Base-by-base conservation (phyloP, 345 rosid genomes). In the Pelargonium nanum region DNA sequence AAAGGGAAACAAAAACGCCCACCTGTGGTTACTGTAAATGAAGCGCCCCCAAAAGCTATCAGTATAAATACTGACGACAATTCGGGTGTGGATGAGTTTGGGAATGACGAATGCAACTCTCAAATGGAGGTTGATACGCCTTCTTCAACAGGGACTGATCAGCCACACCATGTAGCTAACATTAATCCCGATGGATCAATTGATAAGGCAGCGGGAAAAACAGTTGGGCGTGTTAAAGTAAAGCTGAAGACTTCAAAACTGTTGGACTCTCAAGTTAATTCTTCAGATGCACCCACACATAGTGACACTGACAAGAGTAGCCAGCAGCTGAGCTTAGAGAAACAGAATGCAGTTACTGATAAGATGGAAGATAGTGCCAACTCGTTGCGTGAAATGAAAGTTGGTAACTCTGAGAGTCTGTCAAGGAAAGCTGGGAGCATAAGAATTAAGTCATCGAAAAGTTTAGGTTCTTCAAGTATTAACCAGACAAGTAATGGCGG, bases 371-470 rank as follows among this genome's bases (percentile, higher is more conserved):
- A 84, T 10, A 67, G 78, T 71, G 80, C 69, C 70, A 82, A 81
- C 60, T 83, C 83, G 20, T 65, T 81, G 24, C 80, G 80, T 22
- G 84, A 78, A 72, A 62, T 71, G 57, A 81, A 77, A 50, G 61
- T 75, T 0, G 72, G 71, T 63, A 72, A 70, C 75, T 56, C 83
- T 2, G 77, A 73, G 40, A 78, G 68, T 70, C 75, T 69, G 60
- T 72, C 76, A 4, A 89, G 77, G 85, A 93, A 83, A 80, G 78
- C 85, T 57, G 88, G 84, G 60, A 77, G 94, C 64, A 87, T 89
- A 45, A 89, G 80, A 79, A 87, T 87, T 61, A 89, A 81, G 75
- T 68, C 93, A 0, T 80, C 77, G 0, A 84, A 70, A 77, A 56
- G 57, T 25, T n/a, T 75, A 23, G 80, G 74, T 73, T 78, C 78